phyloP scores from a whole-genome alignment of 2,329 filamentous ascomycete species.

The Epicoccum nigrum region DNA sequence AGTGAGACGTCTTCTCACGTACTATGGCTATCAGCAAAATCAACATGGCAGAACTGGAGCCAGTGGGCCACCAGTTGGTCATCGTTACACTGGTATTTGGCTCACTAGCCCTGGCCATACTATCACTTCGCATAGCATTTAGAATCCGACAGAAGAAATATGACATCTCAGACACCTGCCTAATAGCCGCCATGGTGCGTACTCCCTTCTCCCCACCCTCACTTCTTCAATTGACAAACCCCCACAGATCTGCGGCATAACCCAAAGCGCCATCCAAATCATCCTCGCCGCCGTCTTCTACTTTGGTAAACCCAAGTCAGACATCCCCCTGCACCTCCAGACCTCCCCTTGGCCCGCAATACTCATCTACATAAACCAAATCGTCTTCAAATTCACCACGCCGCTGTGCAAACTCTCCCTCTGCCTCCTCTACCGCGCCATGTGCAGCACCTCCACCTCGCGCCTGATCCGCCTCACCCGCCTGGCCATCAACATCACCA shows the following conservation, averaged over 20 bases:
- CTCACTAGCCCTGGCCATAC: neutral
- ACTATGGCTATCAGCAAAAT: neutral
- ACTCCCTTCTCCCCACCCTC: neutral
- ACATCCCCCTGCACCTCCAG: constrained; percentile 5
- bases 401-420: constrained; percentile 18
- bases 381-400: constrained; percentile 20
- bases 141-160: constrained; percentile 9
- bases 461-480: constrained; percentile 12
- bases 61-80: constrained; percentile 14
- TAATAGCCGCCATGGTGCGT: constrained; percentile 18
- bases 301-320: constrained; percentile 16
- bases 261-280: constrained; percentile 18
- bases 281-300: constrained; percentile 11
- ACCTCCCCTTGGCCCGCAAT: constrained; percentile 9
- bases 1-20: no score
- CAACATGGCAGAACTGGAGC: constrained; percentile 13
- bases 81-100: constrained; percentile 14
- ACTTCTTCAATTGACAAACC: neutral
- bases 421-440: constrained; percentile 14
- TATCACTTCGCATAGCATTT: constrained; percentile 14
- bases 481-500: constrained; percentile 10
- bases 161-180: constrained; percentile 16
- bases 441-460: constrained; percentile 17
- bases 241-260: constrained; percentile 6
- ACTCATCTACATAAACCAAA: constrained; percentile 17